Percentiles rank a stretch among this genome's conserved stretches.
Evolutionary conservation across 768 basidiomycete genomes (phyloP).

Genomic region (Trametes villosa): DNA sequence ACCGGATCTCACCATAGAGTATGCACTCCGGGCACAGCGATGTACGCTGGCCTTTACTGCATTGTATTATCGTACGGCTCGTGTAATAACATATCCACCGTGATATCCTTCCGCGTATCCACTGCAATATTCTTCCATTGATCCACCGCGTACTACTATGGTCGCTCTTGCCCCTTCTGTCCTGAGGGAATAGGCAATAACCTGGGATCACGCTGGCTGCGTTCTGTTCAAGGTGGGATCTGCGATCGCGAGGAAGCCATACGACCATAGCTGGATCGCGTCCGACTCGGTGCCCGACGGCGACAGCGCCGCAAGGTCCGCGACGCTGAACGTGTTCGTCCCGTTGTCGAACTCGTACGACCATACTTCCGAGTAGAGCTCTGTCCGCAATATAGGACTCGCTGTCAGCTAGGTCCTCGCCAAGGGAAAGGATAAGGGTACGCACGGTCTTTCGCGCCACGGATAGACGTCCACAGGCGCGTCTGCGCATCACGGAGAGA

Average conservation of each 20-base stretch:
- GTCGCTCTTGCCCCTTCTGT: no score
- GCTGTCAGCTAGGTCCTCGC: background rate
- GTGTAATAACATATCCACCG: no score
- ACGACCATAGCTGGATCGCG: slow-evolving; percentile 48
- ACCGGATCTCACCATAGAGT: background rate
- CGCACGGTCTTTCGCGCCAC: slow-evolving; percentile 23
- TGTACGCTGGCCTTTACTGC: no score
- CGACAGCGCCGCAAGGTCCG: slow-evolving; percentile 43
- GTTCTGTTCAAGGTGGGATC: slow-evolving; percentile 28
- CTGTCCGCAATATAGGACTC: slow-evolving; percentile 20
- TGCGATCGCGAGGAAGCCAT: slow-evolving; percentile 45
- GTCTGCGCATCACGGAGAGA: slow-evolving; percentile 41
- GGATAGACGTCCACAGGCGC: slow-evolving; percentile 17
- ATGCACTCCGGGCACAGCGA: no score
- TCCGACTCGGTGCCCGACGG: slow-evolving; percentile 48
- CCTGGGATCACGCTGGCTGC: background rate
- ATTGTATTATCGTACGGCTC: no score
- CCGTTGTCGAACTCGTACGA: slow-evolving; percentile 41
- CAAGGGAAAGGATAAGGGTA: background rate
- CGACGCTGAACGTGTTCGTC: slow-evolving; percentile 43
- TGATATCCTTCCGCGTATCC: no score
- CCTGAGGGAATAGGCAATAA: no score
- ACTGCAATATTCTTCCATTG: no score
- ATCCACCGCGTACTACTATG: no score
- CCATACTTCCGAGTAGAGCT: slow-evolving; percentile 48